These are phyloP conservation scores for Sporobolomyces phaffii DNA, from an alignment of 768 basidiomycete genomes.

Conservation along the genomic window DNA sequence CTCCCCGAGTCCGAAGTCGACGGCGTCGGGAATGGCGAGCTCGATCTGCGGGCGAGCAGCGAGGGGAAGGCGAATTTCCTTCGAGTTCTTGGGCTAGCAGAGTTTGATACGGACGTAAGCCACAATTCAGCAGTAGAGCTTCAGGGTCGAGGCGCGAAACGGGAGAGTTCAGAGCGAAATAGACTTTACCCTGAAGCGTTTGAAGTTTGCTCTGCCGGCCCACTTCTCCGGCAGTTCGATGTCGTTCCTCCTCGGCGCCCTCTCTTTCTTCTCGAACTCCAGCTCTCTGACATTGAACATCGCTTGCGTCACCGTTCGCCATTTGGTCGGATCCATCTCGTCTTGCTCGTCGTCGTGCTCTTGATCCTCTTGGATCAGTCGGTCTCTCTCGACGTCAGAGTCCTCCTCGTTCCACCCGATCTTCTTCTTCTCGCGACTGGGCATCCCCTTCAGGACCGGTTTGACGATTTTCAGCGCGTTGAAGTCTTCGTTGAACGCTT, in stretches of 20 bases:
- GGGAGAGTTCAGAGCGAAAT: no score
- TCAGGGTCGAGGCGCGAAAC: no score
- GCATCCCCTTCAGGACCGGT: conserved; percentile 24
- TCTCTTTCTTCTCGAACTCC: conserved; percentile 20
- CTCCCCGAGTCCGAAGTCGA: conserved; percentile 33
- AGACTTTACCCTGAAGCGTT: conserved; percentile 30
- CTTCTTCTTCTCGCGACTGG: conserved; percentile 5
- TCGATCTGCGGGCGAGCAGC: conserved; percentile 6
- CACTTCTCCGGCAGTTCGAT: conserved; percentile 10
- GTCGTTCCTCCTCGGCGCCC: conserved; percentile 1
- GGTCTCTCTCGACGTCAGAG: conserved; percentile 26
- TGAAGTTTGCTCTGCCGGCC: conserved; percentile 30
- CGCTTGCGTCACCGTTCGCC: conserved; percentile 26
- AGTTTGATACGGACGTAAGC: no score
- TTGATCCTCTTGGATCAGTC: conserved; percentile 20
- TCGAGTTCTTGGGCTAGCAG: conserved; percentile 34
- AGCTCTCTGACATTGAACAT: conserved; percentile 30
- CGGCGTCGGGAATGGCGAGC: conserved; percentile 16
- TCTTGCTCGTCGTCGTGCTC: background rate
- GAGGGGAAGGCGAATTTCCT: background rate
- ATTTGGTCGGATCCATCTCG: conserved; percentile 30
- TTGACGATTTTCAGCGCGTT: conserved; percentile 37
- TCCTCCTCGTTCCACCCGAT: conserved; percentile 32
- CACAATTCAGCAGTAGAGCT: no score
- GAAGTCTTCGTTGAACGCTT: conserved; percentile 36